These are phyloP conservation scores for Tetrapyrgos nigripes DNA, from an alignment of 1,284 basidiomycete species.

Conservation along the genomic window DNA sequence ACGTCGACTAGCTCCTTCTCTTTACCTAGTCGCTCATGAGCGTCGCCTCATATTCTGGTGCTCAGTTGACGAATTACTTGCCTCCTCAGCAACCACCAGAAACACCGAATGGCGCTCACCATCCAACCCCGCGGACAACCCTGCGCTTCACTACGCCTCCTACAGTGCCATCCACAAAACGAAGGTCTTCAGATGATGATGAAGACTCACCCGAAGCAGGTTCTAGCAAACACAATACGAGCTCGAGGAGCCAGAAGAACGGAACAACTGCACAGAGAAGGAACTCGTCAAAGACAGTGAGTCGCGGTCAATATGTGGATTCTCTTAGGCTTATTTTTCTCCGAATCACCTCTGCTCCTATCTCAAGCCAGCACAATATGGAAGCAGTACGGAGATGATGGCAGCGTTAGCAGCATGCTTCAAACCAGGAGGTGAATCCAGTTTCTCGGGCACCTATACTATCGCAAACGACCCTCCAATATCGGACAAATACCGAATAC, in stretches of 20 bases:
- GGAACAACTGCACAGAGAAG: not conserved
- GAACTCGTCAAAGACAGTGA: not conserved
- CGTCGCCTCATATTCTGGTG: not conserved
- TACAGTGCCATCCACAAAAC: not conserved
- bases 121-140: not conserved
- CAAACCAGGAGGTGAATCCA: conserved; percentile 2
- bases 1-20: not conserved
- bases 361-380: conserved; percentile 10
- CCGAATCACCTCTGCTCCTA: no score
- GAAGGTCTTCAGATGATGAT: not conserved
- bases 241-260: not conserved
- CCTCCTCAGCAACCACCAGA: not conserved
- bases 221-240: not conserved
- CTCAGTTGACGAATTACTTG: not conserved
- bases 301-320: not conserved
- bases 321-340: not conserved
- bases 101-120: not conserved
- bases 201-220: not conserved
- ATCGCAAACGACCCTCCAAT: conserved; percentile 32
- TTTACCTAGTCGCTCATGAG: not conserved
- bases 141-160: not conserved
- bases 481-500: conserved; percentile 47
- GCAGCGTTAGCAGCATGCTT: conserved; percentile 9
- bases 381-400: conserved; percentile 11
- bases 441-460: conserved; percentile 17